Base-by-base conservation (phyloP, 805 yeast species). In the Scheffersomyces amazonensis region DNA sequence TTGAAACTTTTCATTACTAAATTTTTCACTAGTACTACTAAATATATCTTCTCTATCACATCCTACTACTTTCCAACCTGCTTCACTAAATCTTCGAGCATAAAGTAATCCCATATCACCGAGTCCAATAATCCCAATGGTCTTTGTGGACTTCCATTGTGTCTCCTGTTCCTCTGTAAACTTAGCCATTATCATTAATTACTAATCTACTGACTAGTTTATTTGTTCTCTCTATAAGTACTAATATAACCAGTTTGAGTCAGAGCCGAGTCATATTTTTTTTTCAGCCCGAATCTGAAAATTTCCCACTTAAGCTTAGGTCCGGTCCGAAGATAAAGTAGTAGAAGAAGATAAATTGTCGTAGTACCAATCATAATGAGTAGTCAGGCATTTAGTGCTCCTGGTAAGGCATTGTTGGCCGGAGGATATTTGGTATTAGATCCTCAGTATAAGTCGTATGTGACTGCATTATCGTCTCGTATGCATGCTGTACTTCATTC, bases 41-140 rank as follows among this genome's bases (percentile, higher is more conserved):
- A 57, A 87, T 18, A 63, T 49, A 19, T 82, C 88, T 50, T 84
- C 93, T 40, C 83, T 66, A 53, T 90, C 97, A 58, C 96, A 87
- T 3, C 95, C 96, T 35, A 85, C 80, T 2, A 89, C 96, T 22
- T 58, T 75, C 96, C 96, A 88, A 2, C 97, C 97, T 2, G 88
- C 90, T 36, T 74, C 72, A 20, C 87, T 71, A 52, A 93, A 82
- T 37, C 83, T 64, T 16, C 73, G 69, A 40, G 98, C 97, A 54
- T 93, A 93, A 51, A 93, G 64, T 25, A 78, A 66, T 6, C 99
- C 99, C 99, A 93, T 93, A 59, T 91, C 98, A 21, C 99, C 99
- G 24, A 91, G 75, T 2, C 99, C 99, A 42, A 93, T 90, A 46
- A 93, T 85, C 2, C 99, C 99, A 32, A 93, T 76, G 16, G 69